A percentile compares a stretch with the other conserved stretches of the same genome.
phyloP scores from a whole-genome alignment of 768 basidiomycete genomes.

The Mycena leptocephala region DNA sequence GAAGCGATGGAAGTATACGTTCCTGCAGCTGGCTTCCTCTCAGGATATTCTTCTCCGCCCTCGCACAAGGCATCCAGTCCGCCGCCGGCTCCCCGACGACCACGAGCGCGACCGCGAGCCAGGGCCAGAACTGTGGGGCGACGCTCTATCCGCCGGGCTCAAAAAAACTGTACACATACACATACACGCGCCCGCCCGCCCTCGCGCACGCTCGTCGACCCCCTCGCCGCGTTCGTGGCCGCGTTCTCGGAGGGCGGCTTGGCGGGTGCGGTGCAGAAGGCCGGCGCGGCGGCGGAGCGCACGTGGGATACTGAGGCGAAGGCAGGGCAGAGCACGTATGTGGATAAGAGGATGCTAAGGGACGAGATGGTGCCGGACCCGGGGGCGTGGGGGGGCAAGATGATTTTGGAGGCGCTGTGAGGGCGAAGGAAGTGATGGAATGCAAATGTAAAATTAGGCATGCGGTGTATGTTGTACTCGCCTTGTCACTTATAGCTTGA shows the following conservation, averaged over 20 bases:
- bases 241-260: slow-evolving; percentile 59
- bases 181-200: slow-evolving; percentile 90
- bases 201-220: slow-evolving; percentile 94
- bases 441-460: not conserved
- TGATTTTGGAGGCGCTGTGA: slow-evolving; percentile 73
- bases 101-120: slow-evolving; percentile 61
- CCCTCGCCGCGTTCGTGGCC: slow-evolving; percentile 83
- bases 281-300: slow-evolving; percentile 59
- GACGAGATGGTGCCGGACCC: slow-evolving; percentile 83
- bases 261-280: slow-evolving; percentile 71
- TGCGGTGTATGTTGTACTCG: too few species aligned
- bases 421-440: not conserved
- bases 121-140: slow-evolving; percentile 71
- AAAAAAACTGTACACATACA: slow-evolving; percentile 87
- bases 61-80: slow-evolving; percentile 80
- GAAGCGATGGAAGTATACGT: too few species aligned
- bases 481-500: too few species aligned
- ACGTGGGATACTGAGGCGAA: slow-evolving; percentile 87
- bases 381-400: slow-evolving; percentile 93
- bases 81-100: slow-evolving; percentile 38
- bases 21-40: not conserved
- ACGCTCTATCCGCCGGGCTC: slow-evolving; percentile 72
- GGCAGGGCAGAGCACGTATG: slow-evolving; percentile 92
- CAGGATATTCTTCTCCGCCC: slow-evolving; percentile 93
- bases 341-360: slow-evolving; percentile 78